Evolutionary conservation across 2,329 filamentous ascomycete genomes (phyloP), one percentile per base, ranked within the genome.

Genomic region (Cladosporium cucumerinum): DNA sequence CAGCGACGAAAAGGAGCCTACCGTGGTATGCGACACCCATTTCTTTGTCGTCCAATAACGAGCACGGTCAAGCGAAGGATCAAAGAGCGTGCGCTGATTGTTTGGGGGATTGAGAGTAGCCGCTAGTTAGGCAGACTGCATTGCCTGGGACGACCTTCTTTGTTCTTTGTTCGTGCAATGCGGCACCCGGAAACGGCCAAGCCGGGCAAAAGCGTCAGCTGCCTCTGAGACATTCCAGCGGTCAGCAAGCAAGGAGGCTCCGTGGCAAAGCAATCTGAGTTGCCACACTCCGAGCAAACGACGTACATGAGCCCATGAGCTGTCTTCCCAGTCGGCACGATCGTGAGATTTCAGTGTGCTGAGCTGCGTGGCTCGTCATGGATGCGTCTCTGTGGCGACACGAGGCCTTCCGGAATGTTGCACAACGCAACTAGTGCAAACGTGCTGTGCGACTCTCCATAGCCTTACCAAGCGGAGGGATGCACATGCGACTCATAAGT

Each of bases 111-210:
- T 66, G 70, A 72, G 60, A 63, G 26, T 49, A 25, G 16, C 48
- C 62, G 57, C 62, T 64, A 64, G 62, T 64, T 32, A 58, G 34
- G 54, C 62, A 59, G 62, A 43, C 25, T 64, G 62, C 62, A 58
- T 64, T 64, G 62, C 62, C 59, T 64, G 43, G 62, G 49, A 39
- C 26, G 34, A 21, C 25, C 54, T 72, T 74, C 73, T 76, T 76
- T 75, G 72, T 74, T 75, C 72, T 73, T 75, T 75, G 70, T 71
- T 73, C 70, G 69, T 71, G 67, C 64, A 69, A 66, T 68, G 67
- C 67, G 66, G 67, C 66, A 67, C 48, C 73, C 73, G 74, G 70
- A 74, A 71, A 66, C 72, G 71, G 74, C 68, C 67, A 69, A 68
- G 70, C 68, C 69, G 71, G 66, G 39, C 11, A 54, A 61, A 36